Base-by-base conservation (phyloP, 2,329 filamentous ascomycete species). In the Lasiodiplodia citricola region DNA sequence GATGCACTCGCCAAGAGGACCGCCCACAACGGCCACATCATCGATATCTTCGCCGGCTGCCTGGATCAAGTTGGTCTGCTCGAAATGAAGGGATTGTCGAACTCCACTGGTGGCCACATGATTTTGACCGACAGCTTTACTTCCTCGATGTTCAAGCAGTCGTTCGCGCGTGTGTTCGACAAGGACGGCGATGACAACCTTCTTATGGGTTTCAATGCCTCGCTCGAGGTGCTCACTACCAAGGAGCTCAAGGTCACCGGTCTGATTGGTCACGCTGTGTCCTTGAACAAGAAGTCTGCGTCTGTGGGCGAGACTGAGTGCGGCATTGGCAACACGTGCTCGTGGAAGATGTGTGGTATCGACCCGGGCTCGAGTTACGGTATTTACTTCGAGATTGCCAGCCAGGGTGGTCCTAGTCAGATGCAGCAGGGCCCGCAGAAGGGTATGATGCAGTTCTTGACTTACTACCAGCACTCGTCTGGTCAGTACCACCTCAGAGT, bases 281-380 rank as follows among this genome's bases (percentile, higher is more conserved):
- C 95, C 2, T 85, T 97, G 74, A 98, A 98, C 85, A 99, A 98
- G 83, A 99, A 99, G 79, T 98, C 96, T 0, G 92, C 92, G 10
- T 97, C 94, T 1, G 96, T 99, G 14, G 96, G 96, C 66, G 96
- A 99, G 83, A 98, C 96, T 0, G 96, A 99, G 79, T 97, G 95
- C 75, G 96, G 96, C 76, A 97, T 99, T 74, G 96, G 96, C 72
- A 98, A 98, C 79, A 99, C 96, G 0, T 98, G 95, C 81, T 95
- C 94, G 3, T 99, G 96, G 96, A 99, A 99, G 83, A 97, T 99
- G 95, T 98, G 96, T 76, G 94, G 94, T 73, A 97, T 99, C 73
- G 94, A 98, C 75, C 96, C 96, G 13, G 91, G 90, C 67, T 90
- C 96, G 38, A 97, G 94, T 76, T 98, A 98, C 75, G 96, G 94